Percentiles rank a stretch among this genome's conserved stretches.
These are phyloP conservation scores for Fusarium sp. DNA, from an alignment of 2,329 filamentous ascomycete species.

Conservation along the genomic window DNA sequence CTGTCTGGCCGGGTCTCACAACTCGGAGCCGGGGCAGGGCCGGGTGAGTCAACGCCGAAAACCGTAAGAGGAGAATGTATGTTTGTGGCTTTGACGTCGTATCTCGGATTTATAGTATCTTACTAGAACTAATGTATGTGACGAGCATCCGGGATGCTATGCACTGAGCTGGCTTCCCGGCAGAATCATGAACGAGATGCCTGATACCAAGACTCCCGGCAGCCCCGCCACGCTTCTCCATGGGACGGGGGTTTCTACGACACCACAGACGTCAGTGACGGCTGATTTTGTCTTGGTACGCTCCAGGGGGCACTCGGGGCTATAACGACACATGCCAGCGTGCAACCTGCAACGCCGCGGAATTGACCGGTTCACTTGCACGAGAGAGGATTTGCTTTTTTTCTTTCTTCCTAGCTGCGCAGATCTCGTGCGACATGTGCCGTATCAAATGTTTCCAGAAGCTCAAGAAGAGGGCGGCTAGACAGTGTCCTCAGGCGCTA, in stretches of 20 bases:
- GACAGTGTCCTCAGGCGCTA: conserved; percentile 2
- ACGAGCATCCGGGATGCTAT: neutral
- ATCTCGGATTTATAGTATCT: neutral
- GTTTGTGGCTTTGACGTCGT: neutral
- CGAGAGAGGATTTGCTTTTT: neutral
- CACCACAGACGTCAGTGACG: conserved; percentile 10
- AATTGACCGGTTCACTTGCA: neutral
- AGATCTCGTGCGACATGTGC: conserved; percentile 15
- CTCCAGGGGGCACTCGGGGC: neutral
- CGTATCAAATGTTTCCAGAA: conserved; percentile 32
- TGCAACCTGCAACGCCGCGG: neutral
- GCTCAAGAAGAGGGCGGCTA: conserved; percentile 10
- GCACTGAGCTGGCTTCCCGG: neutral
- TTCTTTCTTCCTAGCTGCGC: neutral
- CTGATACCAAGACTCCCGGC: conserved; percentile 9
- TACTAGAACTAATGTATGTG: neutral
- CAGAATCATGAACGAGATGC: conserved; percentile 9
- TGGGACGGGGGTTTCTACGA: neutral
- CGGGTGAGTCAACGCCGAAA: neutral
- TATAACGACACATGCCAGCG: neutral
- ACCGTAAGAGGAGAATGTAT: neutral
- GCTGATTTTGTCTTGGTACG: conserved; percentile 2
- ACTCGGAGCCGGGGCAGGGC: conserved; percentile 11
- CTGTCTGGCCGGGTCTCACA: conserved; percentile 4
- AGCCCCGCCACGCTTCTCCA: conserved; percentile 2